Evolutionary conservation across 108 stramenopile genomes (phyloP).

Genomic region (Bacterosira constricta): DNA sequence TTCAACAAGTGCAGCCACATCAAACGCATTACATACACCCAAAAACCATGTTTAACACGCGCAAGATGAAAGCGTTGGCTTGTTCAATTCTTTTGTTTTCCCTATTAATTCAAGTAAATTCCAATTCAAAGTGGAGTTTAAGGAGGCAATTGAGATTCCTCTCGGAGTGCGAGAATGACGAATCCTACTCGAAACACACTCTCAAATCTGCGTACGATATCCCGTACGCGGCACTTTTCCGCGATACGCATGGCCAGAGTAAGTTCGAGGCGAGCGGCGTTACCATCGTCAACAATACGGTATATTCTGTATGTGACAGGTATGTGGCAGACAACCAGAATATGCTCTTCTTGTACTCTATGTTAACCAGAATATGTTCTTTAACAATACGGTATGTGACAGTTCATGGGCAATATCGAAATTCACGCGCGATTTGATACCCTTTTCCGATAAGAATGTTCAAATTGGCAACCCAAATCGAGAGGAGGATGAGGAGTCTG

Average conservation of each 20-base stretch:
- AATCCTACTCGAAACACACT: slow-evolving; percentile 49
- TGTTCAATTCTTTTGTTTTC: too few relatives aligned
- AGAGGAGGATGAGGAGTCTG: slow-evolving; percentile 57
- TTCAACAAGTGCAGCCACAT: too few relatives aligned
- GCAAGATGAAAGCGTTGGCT: too few relatives aligned
- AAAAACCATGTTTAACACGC: too few relatives aligned
- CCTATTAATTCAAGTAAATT: too few relatives aligned
- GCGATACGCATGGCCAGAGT: slow-evolving; percentile 55
- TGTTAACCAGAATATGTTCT: too few relatives aligned
- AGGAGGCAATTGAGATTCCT: too few relatives aligned
- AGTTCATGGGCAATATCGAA: slow-evolving; percentile 61
- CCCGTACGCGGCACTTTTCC: slow-evolving; percentile 55
- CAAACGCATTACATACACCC: too few relatives aligned
- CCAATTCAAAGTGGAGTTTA: too few relatives aligned
- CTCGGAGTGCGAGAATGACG: slow-evolving; percentile 37
- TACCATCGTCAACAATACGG: slow-evolving; percentile 31
- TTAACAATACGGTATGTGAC: slow-evolving; percentile 50
- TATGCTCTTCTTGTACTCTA: too few relatives aligned
- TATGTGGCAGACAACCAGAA: too few relatives aligned
- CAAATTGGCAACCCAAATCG: slow-evolving; percentile 60
- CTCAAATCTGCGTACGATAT: slow-evolving; percentile 61
- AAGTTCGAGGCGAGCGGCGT: slow-evolving; percentile 57
- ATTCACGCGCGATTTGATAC: slow-evolving; percentile 35
- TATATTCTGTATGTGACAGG: slow-evolving; percentile 39
- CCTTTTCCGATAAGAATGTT: slow-evolving; percentile 56